phyloP scores from a whole-genome alignment of 306 rosid genomes.

The Lotus japonicus region DNA sequence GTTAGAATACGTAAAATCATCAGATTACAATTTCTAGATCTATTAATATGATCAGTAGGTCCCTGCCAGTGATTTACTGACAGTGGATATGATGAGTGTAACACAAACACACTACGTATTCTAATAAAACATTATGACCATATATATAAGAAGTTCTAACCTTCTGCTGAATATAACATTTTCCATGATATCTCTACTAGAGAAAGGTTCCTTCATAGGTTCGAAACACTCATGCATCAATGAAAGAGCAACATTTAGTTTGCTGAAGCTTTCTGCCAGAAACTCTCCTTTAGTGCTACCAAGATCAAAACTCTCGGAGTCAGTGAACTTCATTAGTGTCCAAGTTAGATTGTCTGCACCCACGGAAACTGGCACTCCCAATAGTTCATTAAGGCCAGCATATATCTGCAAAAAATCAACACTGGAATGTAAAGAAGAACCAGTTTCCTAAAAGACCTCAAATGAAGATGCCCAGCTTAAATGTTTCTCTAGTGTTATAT shows the following conservation, averaged over 20 bases:
- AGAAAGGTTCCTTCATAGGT: slow-evolving; percentile 60
- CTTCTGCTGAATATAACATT: slow-evolving; percentile 64
- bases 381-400: slow-evolving; percentile 37
- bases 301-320: slow-evolving; percentile 19
- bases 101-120: neutral
- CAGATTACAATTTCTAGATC: neutral
- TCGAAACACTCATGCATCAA: slow-evolving; percentile 90
- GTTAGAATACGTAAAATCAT: neutral
- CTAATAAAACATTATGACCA: neutral
- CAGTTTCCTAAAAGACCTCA: neutral
- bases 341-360: slow-evolving; percentile 57
- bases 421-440: slow-evolving; percentile 5
- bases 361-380: slow-evolving; percentile 50
- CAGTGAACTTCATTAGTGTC: slow-evolving; percentile 49
- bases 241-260: slow-evolving; percentile 67
- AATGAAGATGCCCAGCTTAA: neutral
- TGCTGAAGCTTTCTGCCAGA: slow-evolving; percentile 47
- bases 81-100: neutral
- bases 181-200: slow-evolving; percentile 58
- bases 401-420: slow-evolving; percentile 47
- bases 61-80: neutral
- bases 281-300: slow-evolving; percentile 18
- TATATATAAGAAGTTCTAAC: slow-evolving; percentile 35
- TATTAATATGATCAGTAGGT: neutral
- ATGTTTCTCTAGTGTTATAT: neutral